Conservation (phyloP, 139 green algal genomes). For the Helicosporidium sp. region DNA sequence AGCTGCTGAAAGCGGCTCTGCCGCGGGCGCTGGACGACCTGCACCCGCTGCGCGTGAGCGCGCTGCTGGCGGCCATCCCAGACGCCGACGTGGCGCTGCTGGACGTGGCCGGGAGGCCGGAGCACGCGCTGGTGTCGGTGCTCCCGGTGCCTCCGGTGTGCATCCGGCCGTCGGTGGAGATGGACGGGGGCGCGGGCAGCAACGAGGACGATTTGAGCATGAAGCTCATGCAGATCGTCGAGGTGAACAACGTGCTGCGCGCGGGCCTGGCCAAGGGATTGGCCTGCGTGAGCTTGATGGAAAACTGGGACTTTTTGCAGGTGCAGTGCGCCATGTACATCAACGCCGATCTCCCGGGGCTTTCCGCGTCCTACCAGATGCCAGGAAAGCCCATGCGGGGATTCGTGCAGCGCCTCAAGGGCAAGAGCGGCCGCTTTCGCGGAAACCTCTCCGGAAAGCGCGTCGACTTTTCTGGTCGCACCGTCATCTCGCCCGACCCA, state of each 20-base stretch:
- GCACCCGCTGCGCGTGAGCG: constrained; percentile 63
- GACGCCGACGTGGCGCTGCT: constrained; percentile 35
- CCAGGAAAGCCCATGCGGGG: constrained; percentile 62
- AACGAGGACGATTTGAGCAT: constrained; percentile 99
- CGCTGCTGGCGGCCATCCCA: constrained; percentile 59
- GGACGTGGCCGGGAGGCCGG: constrained; percentile 44
- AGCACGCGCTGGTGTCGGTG: constrained; percentile 66
- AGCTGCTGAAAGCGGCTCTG: constrained; percentile 30
- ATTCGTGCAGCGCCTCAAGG: constrained; percentile 96
- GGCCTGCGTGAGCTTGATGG: constrained; percentile 57
- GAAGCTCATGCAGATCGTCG: constrained; percentile 86
- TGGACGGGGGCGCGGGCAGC: constrained; percentile 67
- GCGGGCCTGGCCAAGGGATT: constrained; percentile 59
- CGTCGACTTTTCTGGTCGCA: constrained; percentile 89
- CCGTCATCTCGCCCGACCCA: constrained; percentile 95
- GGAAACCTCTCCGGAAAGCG: constrained; percentile 93
- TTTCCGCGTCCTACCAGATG: constrained; percentile 43
- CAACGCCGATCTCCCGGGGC: constrained; percentile 81
- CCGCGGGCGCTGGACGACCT: constrained; percentile 68
- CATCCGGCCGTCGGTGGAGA: constrained; percentile 88
- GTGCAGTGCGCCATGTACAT: constrained; percentile 46
- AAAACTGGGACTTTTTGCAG: constrained; percentile 57
- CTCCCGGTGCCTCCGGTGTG: constrained; percentile 82
- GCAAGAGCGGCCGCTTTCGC: constrained; percentile 92
- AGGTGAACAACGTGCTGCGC: constrained; percentile 51